Conservation (phyloP, 495 filamentous ascomycete genomes). For the Daldinia vernicosa region DNA sequence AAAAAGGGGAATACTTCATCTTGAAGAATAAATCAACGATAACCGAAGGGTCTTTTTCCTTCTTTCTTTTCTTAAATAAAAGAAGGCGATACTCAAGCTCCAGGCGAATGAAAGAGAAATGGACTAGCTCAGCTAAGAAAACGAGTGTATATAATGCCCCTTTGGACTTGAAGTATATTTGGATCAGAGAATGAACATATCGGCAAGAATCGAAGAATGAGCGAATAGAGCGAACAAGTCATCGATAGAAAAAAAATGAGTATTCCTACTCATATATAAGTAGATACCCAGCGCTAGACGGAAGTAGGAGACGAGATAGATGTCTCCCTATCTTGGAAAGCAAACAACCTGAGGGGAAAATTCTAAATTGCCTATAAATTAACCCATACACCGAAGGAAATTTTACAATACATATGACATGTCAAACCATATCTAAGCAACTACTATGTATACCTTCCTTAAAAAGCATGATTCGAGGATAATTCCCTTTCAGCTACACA, state of each 20-base stretch:
- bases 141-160: constrained; percentile 8
- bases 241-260: background rate
- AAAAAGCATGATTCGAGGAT: constrained; percentile 19
- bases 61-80: background rate
- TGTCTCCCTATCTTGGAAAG: background rate
- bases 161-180: background rate
- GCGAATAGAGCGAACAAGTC: constrained; percentile 9
- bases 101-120: background rate
- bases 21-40: constrained; percentile 4
- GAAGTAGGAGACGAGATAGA: background rate
- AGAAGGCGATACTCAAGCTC: background rate
- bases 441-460: background rate
- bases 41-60: background rate
- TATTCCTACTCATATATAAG: background rate
- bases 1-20: constrained; percentile 43
- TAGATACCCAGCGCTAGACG: background rate
- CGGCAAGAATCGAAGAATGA: constrained; percentile 4
- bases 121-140: constrained; percentile 16
- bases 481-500: constrained; percentile 2
- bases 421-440: background rate
- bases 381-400: background rate
- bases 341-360: background rate
- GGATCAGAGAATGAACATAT: constrained; percentile 6
- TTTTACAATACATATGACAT: background rate
- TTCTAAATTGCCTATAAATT: background rate